Evolutionary conservation across 768 basidiomycete species (phyloP).

Genomic region (Naganishia randhawae): DNA sequence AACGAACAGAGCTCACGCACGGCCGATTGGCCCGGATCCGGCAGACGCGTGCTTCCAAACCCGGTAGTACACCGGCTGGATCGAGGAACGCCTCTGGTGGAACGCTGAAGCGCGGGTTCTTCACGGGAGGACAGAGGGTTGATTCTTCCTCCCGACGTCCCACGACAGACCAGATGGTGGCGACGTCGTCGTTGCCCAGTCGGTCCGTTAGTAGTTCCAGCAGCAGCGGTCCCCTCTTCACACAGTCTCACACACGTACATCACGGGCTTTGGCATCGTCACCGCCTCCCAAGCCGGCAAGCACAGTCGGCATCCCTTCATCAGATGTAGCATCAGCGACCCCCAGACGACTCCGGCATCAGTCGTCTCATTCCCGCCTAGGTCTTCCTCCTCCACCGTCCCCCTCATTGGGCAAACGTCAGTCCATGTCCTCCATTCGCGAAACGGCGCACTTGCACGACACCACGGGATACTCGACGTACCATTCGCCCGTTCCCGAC

Average conservation of each 20-base stretch:
- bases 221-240: not conserved
- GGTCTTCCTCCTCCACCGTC: slow-evolving; percentile 32
- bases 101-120: slow-evolving; percentile 14
- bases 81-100: slow-evolving; percentile 9
- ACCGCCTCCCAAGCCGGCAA: not conserved
- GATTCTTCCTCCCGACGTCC: not conserved
- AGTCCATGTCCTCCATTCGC: slow-evolving; percentile 39
- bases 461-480: not conserved
- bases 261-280: not conserved
- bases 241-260: not conserved
- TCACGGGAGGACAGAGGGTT: slow-evolving; percentile 2
- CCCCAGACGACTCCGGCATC: slow-evolving; percentile 42
- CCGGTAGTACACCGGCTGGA: slow-evolving; percentile 10
- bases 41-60: slow-evolving; percentile 18
- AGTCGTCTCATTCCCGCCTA: slow-evolving; percentile 44
- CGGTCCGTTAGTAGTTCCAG: slow-evolving; percentile 2
- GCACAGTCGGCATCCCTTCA: not conserved
- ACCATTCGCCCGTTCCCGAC: not conserved
- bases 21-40: slow-evolving; percentile 30
- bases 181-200: not conserved
- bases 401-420: slow-evolving; percentile 39
- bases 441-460: slow-evolving; percentile 33
- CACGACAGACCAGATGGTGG: no score
- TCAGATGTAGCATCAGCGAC: slow-evolving; percentile 21
- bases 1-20: slow-evolving; percentile 38